Base-by-base conservation (phyloP, 73 alveolate genomes). In the Paramecium caudatum region DNA sequence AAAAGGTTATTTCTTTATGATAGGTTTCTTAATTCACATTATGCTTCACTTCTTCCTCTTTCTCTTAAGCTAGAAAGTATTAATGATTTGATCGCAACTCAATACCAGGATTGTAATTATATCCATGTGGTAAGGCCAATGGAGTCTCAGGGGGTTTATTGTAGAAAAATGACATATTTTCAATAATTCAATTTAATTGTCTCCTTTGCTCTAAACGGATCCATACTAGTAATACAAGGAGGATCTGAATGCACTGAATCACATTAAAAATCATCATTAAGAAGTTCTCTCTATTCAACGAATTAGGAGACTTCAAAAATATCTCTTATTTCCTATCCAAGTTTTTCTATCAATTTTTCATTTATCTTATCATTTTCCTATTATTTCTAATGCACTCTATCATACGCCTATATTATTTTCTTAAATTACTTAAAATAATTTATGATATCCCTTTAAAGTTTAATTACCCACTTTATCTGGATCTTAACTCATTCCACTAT, bases 291-390 rank as follows among this genome's bases (percentile, higher is more conserved):
- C 80, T 43, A 74, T 37, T 39, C 9, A 8, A 74, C 19, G 9
- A 74, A 74, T 16, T 15, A 45, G n/a, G 87, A 70, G 0, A 70
- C 87, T 37, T 70, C 87, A 70, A 70, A 70, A 23, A 70, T 70
- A 19, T 70, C 87, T 41, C 45, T 70, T 4, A 70, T 45, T 17
- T 70, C 87, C 32, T 45, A 8, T 41, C 88, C 69, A 21, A 37
- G 43, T 45, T 43, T 70, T 19, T 74, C 39, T 9, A 43, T 74
- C 46, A 74, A 15, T 16, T 27, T 74, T 1, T 74, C 43, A 45
- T 74, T 74, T 9, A 74, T 43, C 10, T 43, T 74, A 3, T 30
- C 21, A 16, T 16, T 23, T 27, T 21, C 17, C 21, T 74, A 3
- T n/a, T 32, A 23, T 70, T 61, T 16, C 15, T 74, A 21, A 10